Conservation (phyloP, 2,329 filamentous ascomycete genomes). For the Dissoconium aciculare region DNA sequence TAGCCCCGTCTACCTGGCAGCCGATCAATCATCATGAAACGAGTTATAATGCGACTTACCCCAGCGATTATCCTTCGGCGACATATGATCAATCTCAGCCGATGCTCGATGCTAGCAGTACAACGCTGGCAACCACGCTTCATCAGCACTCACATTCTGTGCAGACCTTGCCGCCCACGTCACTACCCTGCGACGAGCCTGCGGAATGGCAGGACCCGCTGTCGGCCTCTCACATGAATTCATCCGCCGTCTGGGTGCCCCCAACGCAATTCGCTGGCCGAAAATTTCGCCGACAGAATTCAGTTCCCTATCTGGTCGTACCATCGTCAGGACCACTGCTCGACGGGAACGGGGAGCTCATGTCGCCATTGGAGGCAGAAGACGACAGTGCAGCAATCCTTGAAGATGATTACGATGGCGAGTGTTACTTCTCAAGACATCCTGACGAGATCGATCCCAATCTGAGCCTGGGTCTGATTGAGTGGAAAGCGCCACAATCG, state of each 20-base stretch:
- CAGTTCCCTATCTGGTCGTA: conserved; percentile 7
- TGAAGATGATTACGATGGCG: conserved; percentile 31
- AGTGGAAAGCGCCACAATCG: conserved; percentile 31
- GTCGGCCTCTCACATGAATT: conserved; percentile 7
- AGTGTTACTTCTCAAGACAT: conserved; percentile 30
- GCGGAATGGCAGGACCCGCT: conserved; percentile 6
- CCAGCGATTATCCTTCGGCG: conserved; percentile 5
- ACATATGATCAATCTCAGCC: conserved; percentile 1
- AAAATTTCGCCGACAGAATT: conserved; percentile 10
- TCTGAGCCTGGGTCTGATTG: conserved; percentile 32
- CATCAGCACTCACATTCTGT: not conserved
- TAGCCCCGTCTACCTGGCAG: conserved; percentile 12
- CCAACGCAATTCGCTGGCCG: conserved; percentile 4
- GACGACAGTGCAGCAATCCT: conserved; percentile 13
- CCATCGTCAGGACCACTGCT: conserved; percentile 5
- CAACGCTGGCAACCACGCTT: not conserved
- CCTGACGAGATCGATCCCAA: conserved; percentile 31
- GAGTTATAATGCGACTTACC: conserved; percentile 5
- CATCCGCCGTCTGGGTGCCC: conserved; percentile 11
- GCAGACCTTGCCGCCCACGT: not conserved
- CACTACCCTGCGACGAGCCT: not conserved
- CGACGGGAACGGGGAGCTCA: conserved; percentile 18
- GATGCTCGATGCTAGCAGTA: too few relatives aligned
- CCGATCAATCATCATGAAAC: conserved; percentile 5
- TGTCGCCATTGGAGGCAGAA: conserved; percentile 10